These are phyloP conservation scores for Cucumis sativus DNA, from an alignment of 306 rosid species.

Conservation along the genomic window Cucumber_9930_V3 NC_026656.2:4396501-4397000, in stretches of 20 bases:
- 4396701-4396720: neutral
- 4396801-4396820: neutral
- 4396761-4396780: constrained; percentile 12
- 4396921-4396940: neutral
- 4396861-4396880: constrained; percentile 15
- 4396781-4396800: neutral
- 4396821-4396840: constrained; percentile 15
- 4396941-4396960: neutral
- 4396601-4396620: constrained; percentile 1
- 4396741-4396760: constrained; percentile 7
- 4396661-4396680: constrained; percentile 3
- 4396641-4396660: constrained; percentile 7
- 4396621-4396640: constrained; percentile 6
- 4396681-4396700: neutral
- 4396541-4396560: constrained; percentile 15
- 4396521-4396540: neutral
- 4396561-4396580: constrained; percentile 19
- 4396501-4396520: constrained; percentile 11
- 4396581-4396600: constrained; percentile 8
- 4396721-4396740: constrained; percentile 17
- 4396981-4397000: constrained; percentile 20
- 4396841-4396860: constrained; percentile 16
- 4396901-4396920: neutral
- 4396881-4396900: neutral
- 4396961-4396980: neutral